A percentile compares a stretch with the other conserved stretches of the same genome.
phyloP scores from a whole-genome alignment of 495 filamentous ascomycete genomes.

The Aspergillus bertholletiae region DNA sequence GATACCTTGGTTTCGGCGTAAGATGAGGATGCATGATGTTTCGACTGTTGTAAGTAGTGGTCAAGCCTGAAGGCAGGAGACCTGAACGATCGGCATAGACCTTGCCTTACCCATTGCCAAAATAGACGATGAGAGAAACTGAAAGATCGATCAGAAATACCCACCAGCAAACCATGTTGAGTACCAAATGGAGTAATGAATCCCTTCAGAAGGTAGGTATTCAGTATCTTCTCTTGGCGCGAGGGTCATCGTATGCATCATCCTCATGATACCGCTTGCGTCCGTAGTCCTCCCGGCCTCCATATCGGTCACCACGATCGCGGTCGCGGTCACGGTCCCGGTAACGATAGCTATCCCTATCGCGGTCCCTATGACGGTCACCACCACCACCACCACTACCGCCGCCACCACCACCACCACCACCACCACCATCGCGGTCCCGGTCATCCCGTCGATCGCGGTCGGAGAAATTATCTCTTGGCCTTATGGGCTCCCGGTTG shows the following conservation, averaged over 20 bases:
- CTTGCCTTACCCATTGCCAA: conserved; percentile 59
- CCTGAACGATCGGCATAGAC: conserved; percentile 6
- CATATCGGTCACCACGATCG: conserved; percentile 50
- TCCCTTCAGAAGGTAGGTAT: conserved; percentile 20
- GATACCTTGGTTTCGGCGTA: conserved; percentile 5
- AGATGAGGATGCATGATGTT: conserved; percentile 1
- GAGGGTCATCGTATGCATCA: conserved; percentile 70
- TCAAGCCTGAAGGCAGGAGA: neutral
- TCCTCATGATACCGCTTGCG: conserved; percentile 57
- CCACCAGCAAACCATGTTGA: conserved; percentile 46
- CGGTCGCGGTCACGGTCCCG: conserved; percentile 56
- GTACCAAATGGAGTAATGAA: conserved; percentile 18
- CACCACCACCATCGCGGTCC: conserved; percentile 54
- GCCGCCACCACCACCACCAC: conserved; percentile 49
- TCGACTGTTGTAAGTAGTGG: conserved; percentile 20
- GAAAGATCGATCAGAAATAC: conserved; percentile 42
- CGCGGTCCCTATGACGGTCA: conserved; percentile 51
- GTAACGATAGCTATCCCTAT: conserved; percentile 45
- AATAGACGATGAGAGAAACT: conserved; percentile 36
- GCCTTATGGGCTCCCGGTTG: conserved; percentile 52
- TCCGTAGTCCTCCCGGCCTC: conserved; percentile 56
- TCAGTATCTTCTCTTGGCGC: conserved; percentile 76
- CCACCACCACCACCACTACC: no score
- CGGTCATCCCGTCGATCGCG: conserved; percentile 54
- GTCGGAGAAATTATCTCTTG: conserved; percentile 44